Base-by-base conservation (phyloP, 257 asterid species). In the Eucommia ulmoides region DNA sequence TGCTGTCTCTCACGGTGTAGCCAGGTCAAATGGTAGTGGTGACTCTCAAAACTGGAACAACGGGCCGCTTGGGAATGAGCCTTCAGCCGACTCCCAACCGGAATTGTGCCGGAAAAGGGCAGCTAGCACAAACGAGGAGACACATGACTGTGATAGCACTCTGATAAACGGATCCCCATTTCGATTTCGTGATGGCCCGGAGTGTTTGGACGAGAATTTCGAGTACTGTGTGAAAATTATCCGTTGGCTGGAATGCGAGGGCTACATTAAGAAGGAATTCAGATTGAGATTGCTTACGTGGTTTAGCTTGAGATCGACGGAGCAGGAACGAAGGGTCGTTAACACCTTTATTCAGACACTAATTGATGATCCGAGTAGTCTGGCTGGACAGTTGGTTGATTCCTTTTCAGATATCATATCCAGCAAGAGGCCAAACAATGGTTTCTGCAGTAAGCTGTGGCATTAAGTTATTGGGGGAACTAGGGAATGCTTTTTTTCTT, bases 181-280 rank as follows among this genome's bases (percentile, higher is more conserved):
- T 45, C 75, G 61, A 65, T 63, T 65, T 49, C 67, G 45, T 16
- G 73, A 60, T 20, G 81, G 72, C 29, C 69, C 78, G 1, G 76
- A 72, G 20, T 59, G 70, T 62, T 63, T 87, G 67, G 97, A 84
- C 48, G 96, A 80, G 69, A 86, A 74, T 60, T 86, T 80, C 45
- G 96, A 86, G 68, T 75, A 78, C 65, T 80, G 96, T 58, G 84
- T 86, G 22, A 80, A 76, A 74, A 76, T 80, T 49, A 86, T 86
- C 41, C 83, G 96, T 47, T 86, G 89, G 93, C 68, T 88, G 66
- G 97, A 88, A 60, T 79, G 93, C 23, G 93, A 88, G 67, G 95
- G 95, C 24, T 71, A 79, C 65, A 76, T 88, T 33, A 56, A 69
- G 38, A 73, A 74, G 77, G 94, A 79, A 24, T 88, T 88, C 64